phyloP scores from a whole-genome alignment of 306 rosid genomes.

The Dalbergia cultrata region DNA sequence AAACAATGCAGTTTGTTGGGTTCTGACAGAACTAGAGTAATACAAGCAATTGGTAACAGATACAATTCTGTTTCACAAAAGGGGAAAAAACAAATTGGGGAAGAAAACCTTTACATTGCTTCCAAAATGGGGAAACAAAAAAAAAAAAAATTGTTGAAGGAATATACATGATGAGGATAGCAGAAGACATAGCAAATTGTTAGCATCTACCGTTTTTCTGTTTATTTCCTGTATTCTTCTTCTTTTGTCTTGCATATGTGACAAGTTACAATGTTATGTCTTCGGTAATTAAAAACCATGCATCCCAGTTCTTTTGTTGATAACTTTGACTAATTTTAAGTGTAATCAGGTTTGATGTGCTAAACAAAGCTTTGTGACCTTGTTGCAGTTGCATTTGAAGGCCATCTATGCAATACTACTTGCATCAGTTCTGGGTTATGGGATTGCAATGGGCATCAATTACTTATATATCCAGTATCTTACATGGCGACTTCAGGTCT shows the following conservation, averaged over 20 bases:
- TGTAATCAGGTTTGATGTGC: conserved; percentile 22
- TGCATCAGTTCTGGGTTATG: conserved; percentile 83
- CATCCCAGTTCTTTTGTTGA: not conserved
- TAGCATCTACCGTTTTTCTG: not conserved
- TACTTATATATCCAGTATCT: conserved; percentile 65
- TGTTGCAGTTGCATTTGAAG: conserved; percentile 76
- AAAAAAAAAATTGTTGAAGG: not conserved
- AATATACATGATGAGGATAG: not conserved
- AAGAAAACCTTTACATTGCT: not conserved
- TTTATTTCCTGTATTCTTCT: not conserved
- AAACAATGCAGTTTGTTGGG: not conserved
- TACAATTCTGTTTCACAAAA: no score
- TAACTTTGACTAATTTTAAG: conserved; percentile 16
- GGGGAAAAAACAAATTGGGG: no score
- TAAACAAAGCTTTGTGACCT: conserved; percentile 30
- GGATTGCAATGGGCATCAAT: conserved; percentile 81
- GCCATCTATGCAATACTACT: conserved; percentile 79
- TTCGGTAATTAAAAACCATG: not conserved
- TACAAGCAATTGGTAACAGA: no score
- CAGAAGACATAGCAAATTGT: not conserved
- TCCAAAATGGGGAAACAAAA: not conserved
- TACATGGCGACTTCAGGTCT: conserved; percentile 74
- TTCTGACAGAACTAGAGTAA: no score
- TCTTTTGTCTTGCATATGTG: conserved; percentile 25
- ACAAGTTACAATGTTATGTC: not conserved